Evolutionary conservation across 2,329 filamentous ascomycete species (phyloP).

Genomic region (Phyllachora maydis): DNA sequence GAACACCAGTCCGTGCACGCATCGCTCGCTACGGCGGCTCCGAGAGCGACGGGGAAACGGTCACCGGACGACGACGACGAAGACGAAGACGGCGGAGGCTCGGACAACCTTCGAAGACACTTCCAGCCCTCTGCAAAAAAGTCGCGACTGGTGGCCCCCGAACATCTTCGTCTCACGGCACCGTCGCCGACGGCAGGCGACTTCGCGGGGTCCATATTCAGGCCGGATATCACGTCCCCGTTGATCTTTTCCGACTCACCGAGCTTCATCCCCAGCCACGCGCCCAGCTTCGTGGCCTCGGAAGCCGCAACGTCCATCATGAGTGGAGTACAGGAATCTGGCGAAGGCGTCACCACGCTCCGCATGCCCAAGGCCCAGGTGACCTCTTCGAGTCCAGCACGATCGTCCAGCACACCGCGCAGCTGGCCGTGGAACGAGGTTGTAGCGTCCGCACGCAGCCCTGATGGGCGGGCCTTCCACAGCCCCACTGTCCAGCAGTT

Average conservation of each 20-base stretch:
- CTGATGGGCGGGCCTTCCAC: constrained; percentile 24
- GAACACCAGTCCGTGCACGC: constrained; percentile 2
- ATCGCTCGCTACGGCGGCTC: constrained; percentile 2
- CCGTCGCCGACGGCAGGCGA: constrained; percentile 6
- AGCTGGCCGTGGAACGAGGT: constrained; percentile 30
- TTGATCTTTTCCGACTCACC: constrained; percentile 28
- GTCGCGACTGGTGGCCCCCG: constrained; percentile 22
- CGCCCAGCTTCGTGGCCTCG: constrained; percentile 15
- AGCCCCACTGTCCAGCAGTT: constrained; percentile 34
- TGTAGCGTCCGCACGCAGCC: constrained; percentile 27
- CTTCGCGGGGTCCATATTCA: too few relatives aligned
- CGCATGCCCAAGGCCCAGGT: constrained; percentile 33
- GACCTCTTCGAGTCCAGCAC: constrained; percentile 21
- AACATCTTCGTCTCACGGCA: constrained; percentile 19
- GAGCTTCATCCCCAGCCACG: constrained; percentile 14
- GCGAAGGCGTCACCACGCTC: constrained; percentile 27
- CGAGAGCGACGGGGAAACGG: constrained; percentile 8
- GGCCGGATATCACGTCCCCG: constrained; percentile 20
- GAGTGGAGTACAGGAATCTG: constrained; percentile 20
- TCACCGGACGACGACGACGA: constrained; percentile 9
- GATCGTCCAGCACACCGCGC: constrained; percentile 27
- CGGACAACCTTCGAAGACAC: too few relatives aligned
- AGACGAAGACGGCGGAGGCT: too few relatives aligned
- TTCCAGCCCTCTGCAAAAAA: constrained; percentile 17
- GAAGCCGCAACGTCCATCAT: constrained; percentile 25